Conservation (phyloP, 163 green algal genomes). For the Chlorella variabilis region DNA sequence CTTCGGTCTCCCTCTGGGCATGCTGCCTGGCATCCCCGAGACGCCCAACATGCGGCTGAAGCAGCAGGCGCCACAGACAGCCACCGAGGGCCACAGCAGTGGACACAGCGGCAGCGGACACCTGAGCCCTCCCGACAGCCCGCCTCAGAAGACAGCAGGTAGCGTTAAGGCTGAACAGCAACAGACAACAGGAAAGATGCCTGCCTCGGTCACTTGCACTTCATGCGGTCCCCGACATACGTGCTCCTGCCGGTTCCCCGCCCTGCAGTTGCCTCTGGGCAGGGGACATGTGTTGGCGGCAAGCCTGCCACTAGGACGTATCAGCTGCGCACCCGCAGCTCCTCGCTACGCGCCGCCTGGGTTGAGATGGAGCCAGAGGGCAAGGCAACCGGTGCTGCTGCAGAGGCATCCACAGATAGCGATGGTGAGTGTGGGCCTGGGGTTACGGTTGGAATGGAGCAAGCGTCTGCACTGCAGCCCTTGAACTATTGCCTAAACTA, state of each 20-base stretch:
- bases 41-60: background rate
- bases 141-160: background rate
- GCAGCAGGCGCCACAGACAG: background rate
- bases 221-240: too few species aligned
- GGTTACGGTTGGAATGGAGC: too few species aligned
- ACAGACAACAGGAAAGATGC: too few species aligned
- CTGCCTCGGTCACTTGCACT: too few species aligned
- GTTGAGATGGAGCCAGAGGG: background rate
- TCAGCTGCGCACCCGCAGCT: slow-evolving; percentile 20
- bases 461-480: too few species aligned
- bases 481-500: too few species aligned
- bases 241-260: background rate
- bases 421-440: background rate
- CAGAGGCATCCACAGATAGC: background rate
- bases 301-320: background rate
- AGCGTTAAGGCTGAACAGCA: background rate
- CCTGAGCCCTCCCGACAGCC: slow-evolving; percentile 1
- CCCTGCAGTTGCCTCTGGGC: background rate
- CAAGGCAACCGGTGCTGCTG: background rate
- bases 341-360: slow-evolving; percentile 16
- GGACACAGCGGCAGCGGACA: slow-evolving; percentile 18
- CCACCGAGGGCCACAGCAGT: slow-evolving; percentile 7
- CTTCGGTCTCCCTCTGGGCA: background rate
- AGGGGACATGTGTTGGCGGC: too few species aligned
- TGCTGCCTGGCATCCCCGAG: background rate